Evolutionary conservation across 345 rosid genomes (phyloP).

Genomic region (Cardamine chenopodiifolia): DNA sequence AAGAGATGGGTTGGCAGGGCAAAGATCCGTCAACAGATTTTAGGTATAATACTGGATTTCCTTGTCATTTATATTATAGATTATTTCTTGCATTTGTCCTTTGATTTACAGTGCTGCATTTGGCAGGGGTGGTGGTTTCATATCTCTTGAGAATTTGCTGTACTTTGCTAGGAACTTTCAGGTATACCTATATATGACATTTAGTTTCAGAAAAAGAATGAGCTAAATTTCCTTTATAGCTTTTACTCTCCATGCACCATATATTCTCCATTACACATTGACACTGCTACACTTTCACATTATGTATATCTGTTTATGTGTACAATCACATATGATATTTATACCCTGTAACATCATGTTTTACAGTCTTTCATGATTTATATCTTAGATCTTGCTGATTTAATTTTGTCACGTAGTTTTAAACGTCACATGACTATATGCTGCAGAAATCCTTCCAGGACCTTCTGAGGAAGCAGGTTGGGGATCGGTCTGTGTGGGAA

Average conservation of each 20-base stretch:
- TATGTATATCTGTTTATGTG: not conserved
- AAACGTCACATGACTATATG: conserved; percentile 1
- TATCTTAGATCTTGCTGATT: not conserved
- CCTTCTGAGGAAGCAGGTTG: conserved; percentile 88
- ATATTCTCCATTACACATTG: not conserved
- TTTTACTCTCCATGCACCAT: not conserved
- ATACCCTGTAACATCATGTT: not conserved
- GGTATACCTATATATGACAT: conserved; percentile 45
- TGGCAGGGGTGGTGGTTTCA: conserved; percentile 98
- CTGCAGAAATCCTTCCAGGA: conserved; percentile 88
- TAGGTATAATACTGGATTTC: conserved; percentile 53
- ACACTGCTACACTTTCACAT: not conserved
- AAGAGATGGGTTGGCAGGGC: conserved; percentile 99
- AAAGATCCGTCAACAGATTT: conserved; percentile 99
- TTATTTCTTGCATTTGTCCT: conserved; percentile 5
- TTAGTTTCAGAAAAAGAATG: conserved; percentile 12
- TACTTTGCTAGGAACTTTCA: conserved; percentile 85
- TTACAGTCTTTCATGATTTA: not conserved
- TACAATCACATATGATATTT: not conserved
- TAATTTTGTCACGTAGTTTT: not conserved
- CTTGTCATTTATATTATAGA: not conserved
- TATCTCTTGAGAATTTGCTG: conserved; percentile 93
- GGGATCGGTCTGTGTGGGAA: conserved; percentile 96
- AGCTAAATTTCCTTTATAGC: not conserved
- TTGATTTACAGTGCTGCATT: conserved; percentile 37